These are phyloP conservation scores for Penicillium alfredii DNA, from an alignment of 495 filamentous ascomycete genomes.

Conservation along the genomic window DNA sequence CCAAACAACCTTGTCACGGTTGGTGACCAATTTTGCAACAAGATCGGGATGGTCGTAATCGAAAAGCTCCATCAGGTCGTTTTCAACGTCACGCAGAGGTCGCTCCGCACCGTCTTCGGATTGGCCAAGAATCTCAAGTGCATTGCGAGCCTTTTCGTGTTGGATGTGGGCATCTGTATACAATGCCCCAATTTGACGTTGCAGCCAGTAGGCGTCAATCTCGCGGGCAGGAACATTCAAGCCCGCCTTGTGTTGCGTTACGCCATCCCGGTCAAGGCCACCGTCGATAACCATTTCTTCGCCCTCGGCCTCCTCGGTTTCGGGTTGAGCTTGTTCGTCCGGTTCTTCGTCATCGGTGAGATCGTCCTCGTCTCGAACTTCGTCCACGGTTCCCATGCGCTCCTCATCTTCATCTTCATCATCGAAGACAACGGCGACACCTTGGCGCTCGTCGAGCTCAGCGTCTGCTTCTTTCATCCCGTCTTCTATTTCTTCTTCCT, in stretches of 20 bases:
- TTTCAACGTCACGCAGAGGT: conserved; percentile 86
- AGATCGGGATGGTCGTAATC: conserved; percentile 95
- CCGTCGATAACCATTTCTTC: conserved; percentile 82
- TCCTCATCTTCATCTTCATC: conserved; percentile 90
- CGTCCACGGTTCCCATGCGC: conserved; percentile 63
- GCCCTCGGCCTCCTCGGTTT: conserved; percentile 44
- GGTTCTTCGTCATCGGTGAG: conserved; percentile 65
- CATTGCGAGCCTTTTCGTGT: conserved; percentile 78
- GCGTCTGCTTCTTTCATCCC: conserved; percentile 56
- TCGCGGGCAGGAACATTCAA: conserved; percentile 67
- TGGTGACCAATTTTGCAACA: conserved; percentile 86
- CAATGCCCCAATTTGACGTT: conserved; percentile 80
- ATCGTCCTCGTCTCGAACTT: conserved; percentile 72
- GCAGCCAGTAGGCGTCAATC: conserved; percentile 96
- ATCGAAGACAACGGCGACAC: conserved; percentile 96
- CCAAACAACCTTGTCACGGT: conserved; percentile 90
- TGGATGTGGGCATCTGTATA: conserved; percentile 88
- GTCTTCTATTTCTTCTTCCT: conserved; percentile 81
- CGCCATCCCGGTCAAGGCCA: conserved; percentile 34
- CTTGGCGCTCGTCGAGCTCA: conserved; percentile 87
- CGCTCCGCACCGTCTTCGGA: conserved; percentile 77
- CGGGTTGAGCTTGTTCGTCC: conserved; percentile 43
- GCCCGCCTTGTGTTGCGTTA: conserved; percentile 47
- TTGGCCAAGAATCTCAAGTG: conserved; percentile 72
- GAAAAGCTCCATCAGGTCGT: conserved; percentile 96